Evolutionary conservation across 1,284 basidiomycete species (phyloP).

Genomic region (Coniferiporia weirii): DNA sequence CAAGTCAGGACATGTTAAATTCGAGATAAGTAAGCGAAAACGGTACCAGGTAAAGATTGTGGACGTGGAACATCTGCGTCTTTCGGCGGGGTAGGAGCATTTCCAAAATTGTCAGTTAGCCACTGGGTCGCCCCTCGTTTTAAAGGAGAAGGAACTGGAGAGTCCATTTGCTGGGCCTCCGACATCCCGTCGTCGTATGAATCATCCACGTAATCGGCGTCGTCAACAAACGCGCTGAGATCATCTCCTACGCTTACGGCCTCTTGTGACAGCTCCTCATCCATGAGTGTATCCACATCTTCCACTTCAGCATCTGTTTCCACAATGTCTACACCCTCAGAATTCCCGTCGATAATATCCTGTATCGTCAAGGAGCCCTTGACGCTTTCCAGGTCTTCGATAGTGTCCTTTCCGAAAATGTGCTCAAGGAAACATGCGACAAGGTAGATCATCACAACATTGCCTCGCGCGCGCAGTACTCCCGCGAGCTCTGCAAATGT

Average conservation of each 20-base stretch:
- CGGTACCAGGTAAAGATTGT: conserved; percentile 1
- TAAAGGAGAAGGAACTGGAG: conserved; percentile 16
- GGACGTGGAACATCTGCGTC: neutral
- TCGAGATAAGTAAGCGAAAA: neutral
- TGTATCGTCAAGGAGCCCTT: conserved; percentile 54
- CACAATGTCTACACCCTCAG: conserved; percentile 20
- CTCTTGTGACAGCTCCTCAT: conserved; percentile 17
- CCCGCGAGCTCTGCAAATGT: conserved; percentile 57
- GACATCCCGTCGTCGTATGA: conserved; percentile 19
- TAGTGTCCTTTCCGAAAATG: conserved; percentile 65
- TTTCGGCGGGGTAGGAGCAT: conserved; percentile 23
- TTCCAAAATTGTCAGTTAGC: conserved; percentile 34
- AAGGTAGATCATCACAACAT: conserved; percentile 65
- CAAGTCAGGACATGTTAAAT: neutral
- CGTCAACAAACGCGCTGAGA: conserved; percentile 15
- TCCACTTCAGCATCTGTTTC: neutral
- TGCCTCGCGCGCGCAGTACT: conserved; percentile 53
- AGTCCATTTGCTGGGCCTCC: conserved; percentile 22
- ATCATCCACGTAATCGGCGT: conserved; percentile 24
- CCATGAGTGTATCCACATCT: conserved; percentile 8
- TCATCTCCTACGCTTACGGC: conserved; percentile 18
- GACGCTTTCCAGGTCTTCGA: conserved; percentile 74
- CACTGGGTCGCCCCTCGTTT: conserved; percentile 36
- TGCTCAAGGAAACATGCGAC: conserved; percentile 71
- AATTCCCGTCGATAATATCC: conserved; percentile 78